These are phyloP conservation scores for Colletotrichum costaricense DNA, from an alignment of 2,329 filamentous ascomycete genomes.

Conservation along the genomic window DNA sequence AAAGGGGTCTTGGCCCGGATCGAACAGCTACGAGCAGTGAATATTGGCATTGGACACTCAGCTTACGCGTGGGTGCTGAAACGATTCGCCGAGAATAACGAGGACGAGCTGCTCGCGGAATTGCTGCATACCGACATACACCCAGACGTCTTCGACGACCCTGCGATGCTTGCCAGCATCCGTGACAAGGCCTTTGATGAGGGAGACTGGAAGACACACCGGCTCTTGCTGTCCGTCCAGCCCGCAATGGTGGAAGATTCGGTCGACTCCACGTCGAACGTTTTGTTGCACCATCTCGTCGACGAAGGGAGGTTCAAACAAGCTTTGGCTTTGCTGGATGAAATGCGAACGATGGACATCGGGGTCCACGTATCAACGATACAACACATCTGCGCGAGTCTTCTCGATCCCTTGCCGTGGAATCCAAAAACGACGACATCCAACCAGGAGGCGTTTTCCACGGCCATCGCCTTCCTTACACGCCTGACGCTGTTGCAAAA, in stretches of 20 bases:
- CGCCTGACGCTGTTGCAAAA: conserved; percentile 15
- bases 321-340: conserved; percentile 49
- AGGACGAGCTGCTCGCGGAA: conserved; percentile 59
- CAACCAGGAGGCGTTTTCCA: conserved; percentile 6
- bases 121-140: conserved; percentile 64
- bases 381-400: conserved; percentile 19
- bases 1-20: conserved; percentile 70
- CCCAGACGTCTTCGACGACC: conserved; percentile 66
- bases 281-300: conserved; percentile 45
- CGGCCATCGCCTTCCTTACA: conserved; percentile 19
- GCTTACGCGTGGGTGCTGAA: conserved; percentile 75
- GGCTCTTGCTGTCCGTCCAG: conserved; percentile 58
- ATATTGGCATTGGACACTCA: conserved; percentile 71
- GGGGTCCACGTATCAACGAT: conserved; percentile 38
- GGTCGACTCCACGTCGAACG: conserved; percentile 46
- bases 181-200: conserved; percentile 46
- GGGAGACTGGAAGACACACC: conserved; percentile 54
- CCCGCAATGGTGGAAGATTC: conserved; percentile 45
- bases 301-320: conserved; percentile 40
- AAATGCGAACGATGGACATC: conserved; percentile 49
- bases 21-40: conserved; percentile 67
- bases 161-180: conserved; percentile 52
- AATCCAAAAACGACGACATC: background rate
- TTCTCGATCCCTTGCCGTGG: conserved; percentile 24
- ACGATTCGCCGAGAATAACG: conserved; percentile 69